phyloP scores from a whole-genome alignment of 78 protist genomes.

The slime mould (Dictyostelium discoideum) region DNA sequence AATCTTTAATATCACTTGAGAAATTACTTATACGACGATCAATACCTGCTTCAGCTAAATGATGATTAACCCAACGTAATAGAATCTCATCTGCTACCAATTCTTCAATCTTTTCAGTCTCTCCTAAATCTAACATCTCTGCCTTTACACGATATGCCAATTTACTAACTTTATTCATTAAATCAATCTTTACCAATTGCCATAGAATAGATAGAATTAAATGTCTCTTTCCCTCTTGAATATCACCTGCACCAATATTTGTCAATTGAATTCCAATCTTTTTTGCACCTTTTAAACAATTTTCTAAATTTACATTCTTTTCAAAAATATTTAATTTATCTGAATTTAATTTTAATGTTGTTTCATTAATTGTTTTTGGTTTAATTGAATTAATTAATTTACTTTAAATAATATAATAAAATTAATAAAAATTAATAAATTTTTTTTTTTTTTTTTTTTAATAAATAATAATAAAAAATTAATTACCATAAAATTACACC shows the following conservation, averaged over 20 bases:
- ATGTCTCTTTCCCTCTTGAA: conserved; percentile 75
- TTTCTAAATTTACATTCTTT: conserved; percentile 66
- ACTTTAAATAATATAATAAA: conserved; percentile 5
- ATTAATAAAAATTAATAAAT: too few relatives aligned
- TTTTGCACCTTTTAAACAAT: conserved; percentile 49
- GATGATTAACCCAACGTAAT: conserved; percentile 79
- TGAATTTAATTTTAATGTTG: conserved; percentile 18
- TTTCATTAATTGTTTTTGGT: conserved; percentile 54
- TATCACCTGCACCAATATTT: conserved; percentile 79
- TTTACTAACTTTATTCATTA: conserved; percentile 62
- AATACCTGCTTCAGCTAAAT: conserved; percentile 7
- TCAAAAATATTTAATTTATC: conserved; percentile 50
- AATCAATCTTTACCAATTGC: conserved; percentile 74
- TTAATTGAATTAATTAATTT: conserved; percentile 71
- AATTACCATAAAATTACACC: conserved; percentile 70
- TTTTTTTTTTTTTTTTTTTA: neutral
- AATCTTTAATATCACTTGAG: conserved; percentile 74
- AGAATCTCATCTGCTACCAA: conserved; percentile 72
- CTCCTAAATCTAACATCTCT: conserved; percentile 34
- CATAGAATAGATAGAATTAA: conserved; percentile 57
- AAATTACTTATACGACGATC: conserved; percentile 27
- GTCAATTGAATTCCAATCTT: conserved; percentile 31
- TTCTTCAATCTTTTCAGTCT: conserved; percentile 21
- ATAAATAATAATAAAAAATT: too few relatives aligned
- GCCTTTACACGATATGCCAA: conserved; percentile 62